Conservation (phyloP, 805 yeast genomes). For the Jamesozyma rosinii region DNA sequence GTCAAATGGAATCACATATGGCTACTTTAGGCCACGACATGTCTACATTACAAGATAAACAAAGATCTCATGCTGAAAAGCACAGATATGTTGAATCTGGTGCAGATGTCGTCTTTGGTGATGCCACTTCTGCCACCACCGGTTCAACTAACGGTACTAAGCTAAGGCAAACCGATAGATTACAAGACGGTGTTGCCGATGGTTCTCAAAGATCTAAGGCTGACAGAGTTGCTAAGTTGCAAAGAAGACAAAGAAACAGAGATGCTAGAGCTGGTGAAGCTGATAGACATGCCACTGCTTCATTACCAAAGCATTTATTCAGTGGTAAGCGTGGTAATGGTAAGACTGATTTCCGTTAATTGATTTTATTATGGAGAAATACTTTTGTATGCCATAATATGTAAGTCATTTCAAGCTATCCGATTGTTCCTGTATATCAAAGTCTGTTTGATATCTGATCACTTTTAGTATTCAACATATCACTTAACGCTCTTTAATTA, state of each 20-base stretch:
- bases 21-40: constrained; percentile 85
- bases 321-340: constrained; percentile 96
- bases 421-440: neutral
- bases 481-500: neutral
- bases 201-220: constrained; percentile 76
- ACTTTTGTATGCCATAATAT: neutral
- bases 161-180: constrained; percentile 62
- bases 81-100: constrained; percentile 48
- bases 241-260: constrained; percentile 90
- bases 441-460: neutral
- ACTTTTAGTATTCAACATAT: neutral
- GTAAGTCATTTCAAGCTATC: neutral
- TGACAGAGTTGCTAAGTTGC: constrained; percentile 76
- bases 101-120: constrained; percentile 64
- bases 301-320: constrained; percentile 88
- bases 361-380: no score
- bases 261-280: constrained; percentile 90
- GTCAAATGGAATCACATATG: constrained; percentile 83
- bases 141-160: constrained; percentile 32
- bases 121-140: constrained; percentile 31
- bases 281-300: constrained; percentile 80
- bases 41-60: constrained; percentile 48
- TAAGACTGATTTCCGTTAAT: constrained; percentile 76
- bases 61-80: constrained; percentile 32
- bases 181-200: constrained; percentile 78